Evolutionary conservation across 2,329 filamentous ascomycete species (phyloP), one percentile per base, ranked within the genome.

Genomic region (Penicillium sp.): DNA sequence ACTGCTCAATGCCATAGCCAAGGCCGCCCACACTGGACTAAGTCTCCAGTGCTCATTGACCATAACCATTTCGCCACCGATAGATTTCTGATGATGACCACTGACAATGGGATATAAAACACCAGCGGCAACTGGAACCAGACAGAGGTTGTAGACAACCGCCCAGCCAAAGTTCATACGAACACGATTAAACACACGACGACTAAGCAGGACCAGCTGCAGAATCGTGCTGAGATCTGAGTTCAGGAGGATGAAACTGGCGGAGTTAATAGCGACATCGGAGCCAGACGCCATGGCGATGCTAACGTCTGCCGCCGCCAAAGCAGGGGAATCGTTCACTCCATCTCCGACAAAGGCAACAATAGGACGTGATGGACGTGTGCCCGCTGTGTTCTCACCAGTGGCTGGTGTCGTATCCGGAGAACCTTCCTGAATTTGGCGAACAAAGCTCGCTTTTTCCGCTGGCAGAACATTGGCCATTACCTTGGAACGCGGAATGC

Each of bases 1-100:
- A 71, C 89, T 93, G 73, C 91, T 96, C 71, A 92, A 73, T 26
- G 93, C 93, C 93, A 97, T 97, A 1, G 92, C 92, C 69, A 96
- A 74, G 61, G 86, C 88, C 5, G 92, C 93, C 92, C 92, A 97
- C 6, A 79, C 78, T 1, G 79, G 79, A 59, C 76, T 76, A 8
- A 81, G 56, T 32, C 77, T 67, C 74, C 76, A 79, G 47, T 76
- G 74, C 10, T 66, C 66, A 57, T 70, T 58, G 30, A 71, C 69
- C 54, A 56, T 64, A 40, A 65, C 64, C 23, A 65, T 70, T 59
- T 71, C 68, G 59, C 67, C 63, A 61, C 64, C 68, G 32, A 64
- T 53, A 49, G 59, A 61, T 5, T 73, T 70, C 14, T 70, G 51
- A 38, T 69, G 69, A 23, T 70, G 74, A 1, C 74, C 73, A 53